Conservation (phyloP, 2,329 filamentous ascomycete species). For the Alternaria tenuissima region DNA sequence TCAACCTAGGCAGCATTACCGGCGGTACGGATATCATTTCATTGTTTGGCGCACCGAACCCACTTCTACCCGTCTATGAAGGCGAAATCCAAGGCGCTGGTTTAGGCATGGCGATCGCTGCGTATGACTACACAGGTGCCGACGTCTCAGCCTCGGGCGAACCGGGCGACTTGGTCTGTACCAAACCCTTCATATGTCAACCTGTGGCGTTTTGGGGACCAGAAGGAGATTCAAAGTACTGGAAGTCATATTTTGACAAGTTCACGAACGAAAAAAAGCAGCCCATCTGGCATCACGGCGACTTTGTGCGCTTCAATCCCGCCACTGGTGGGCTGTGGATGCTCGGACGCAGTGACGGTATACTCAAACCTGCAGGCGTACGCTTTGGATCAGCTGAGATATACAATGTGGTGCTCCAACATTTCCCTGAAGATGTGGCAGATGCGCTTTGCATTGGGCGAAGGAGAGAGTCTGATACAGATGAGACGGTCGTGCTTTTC, state of each 20-base stretch:
- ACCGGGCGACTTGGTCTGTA: constrained; percentile 88
- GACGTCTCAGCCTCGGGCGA: constrained; percentile 69
- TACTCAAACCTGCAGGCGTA: constrained; percentile 90
- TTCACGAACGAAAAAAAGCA: constrained; percentile 62
- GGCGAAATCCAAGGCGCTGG: constrained; percentile 61
- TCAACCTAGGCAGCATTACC: constrained; percentile 92
- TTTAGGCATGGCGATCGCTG: constrained; percentile 61
- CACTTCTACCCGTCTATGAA: constrained; percentile 58
- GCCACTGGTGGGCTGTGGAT: constrained; percentile 82
- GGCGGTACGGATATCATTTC: constrained; percentile 97
- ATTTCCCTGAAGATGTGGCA: constrained; percentile 79
- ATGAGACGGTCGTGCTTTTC: constrained; percentile 90
- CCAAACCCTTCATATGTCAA: constrained; percentile 85
- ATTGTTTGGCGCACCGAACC: constrained; percentile 85
- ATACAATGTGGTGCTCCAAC: constrained; percentile 88
- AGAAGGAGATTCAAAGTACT: constrained; percentile 78
- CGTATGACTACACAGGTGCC: constrained; percentile 62
- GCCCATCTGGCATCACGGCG: constrained; percentile 90
- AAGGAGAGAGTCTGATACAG: constrained; percentile 72
- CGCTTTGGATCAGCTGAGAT: constrained; percentile 95
- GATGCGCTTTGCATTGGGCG: constrained; percentile 90
- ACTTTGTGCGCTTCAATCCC: constrained; percentile 80
- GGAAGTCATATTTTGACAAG: constrained; percentile 84
- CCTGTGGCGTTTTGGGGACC: constrained; percentile 88
- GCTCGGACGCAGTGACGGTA: constrained; percentile 90